Evolutionary conservation across 495 filamentous ascomycete genomes (phyloP), one percentile per base, ranked within the genome.

Genomic region (Parachaetomium inaequale): DNA sequence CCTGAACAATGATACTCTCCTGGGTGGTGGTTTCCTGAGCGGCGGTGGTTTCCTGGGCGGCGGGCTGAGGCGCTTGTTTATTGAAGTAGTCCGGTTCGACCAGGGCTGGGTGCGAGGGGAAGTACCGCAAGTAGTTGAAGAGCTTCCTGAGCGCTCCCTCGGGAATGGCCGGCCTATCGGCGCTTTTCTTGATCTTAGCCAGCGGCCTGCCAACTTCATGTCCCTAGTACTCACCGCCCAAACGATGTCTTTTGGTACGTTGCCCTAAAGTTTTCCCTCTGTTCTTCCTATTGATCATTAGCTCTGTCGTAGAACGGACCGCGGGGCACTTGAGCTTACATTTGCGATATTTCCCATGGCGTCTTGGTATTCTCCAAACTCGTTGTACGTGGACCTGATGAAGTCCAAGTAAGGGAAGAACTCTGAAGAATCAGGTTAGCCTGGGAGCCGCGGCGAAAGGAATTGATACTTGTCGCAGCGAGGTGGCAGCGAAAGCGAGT

Each of bases 391-490:
- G 1, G 75, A 76, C 0, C 72, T 64, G 0, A 89, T 72, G 60
- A 89, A 88, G 28, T 81, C 76, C 56, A 90, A 80, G 63, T 85
- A 86, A 0, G 86, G 80, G 61, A 78, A 89, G 12, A 88, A 71
- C 63, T 88, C 66, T 55, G 59, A 4, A 50, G 11, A n/a, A 10
- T 36, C n/a, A n/a, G 11, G 56, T 47, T 19, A 58, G 12, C 11
- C 32, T 3, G 14, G n/a, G n/a, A 15, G 5, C 4, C 4, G 36
- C 4, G 28, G 11, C 12, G 3, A 4, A 31, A n/a, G 47, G 25
- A 26, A 21, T 25, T 12, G 4, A 3, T 23, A 25, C 10, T 47
- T 2, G 21, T 12, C 8, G 47, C 3, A 3, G 11, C 11, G 0
- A 7, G 19, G n/a, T n/a, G n/a, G n/a, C n/a, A n/a, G n/a, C n/a